Percentiles rank a stretch among this genome's conserved stretches.
phyloP scores from a whole-genome alignment of 1,284 basidiomycete species.

The Porodaedalea pini region DNA sequence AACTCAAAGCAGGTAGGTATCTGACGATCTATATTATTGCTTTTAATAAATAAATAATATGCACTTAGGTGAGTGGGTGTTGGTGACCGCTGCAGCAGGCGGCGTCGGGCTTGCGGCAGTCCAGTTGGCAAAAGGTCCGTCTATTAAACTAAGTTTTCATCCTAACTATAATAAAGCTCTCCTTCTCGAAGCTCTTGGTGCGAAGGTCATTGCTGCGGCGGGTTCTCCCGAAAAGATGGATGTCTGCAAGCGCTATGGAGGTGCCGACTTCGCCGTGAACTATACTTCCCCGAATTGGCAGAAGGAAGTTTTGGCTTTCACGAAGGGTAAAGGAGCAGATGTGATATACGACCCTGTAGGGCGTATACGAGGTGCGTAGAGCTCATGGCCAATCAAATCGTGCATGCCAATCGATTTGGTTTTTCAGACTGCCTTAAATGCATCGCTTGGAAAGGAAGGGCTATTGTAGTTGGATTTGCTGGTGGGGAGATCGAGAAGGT shows the following conservation, averaged over 20 bases:
- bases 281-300: conserved; percentile 72
- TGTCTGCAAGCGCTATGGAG: conserved; percentile 58
- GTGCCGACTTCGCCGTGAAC: conserved; percentile 67
- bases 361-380: conserved; percentile 54
- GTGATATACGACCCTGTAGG: conserved; percentile 92
- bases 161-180: background rate
- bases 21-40: conserved; percentile 15
- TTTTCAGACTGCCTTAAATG: conserved; percentile 76
- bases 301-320: conserved; percentile 63
- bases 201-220: conserved; percentile 77
- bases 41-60: conserved; percentile 19
- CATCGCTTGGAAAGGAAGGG: conserved; percentile 91
- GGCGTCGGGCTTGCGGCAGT: conserved; percentile 92
- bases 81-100: conserved; percentile 86
- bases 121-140: conserved; percentile 80
- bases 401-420: conserved; percentile 11
- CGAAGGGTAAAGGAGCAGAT: conserved; percentile 75
- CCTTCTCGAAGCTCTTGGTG: conserved; percentile 40
- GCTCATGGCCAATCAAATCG: conserved; percentile 12
- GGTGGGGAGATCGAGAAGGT: conserved; percentile 89
- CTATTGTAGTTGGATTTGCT: conserved; percentile 90
- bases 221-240: conserved; percentile 68
- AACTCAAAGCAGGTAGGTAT: conserved; percentile 72
- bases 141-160: background rate
- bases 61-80: conserved; percentile 75